phyloP scores from a whole-genome alignment of 345 rosid genomes.

The Lagerstroemia speciosa region DNA sequence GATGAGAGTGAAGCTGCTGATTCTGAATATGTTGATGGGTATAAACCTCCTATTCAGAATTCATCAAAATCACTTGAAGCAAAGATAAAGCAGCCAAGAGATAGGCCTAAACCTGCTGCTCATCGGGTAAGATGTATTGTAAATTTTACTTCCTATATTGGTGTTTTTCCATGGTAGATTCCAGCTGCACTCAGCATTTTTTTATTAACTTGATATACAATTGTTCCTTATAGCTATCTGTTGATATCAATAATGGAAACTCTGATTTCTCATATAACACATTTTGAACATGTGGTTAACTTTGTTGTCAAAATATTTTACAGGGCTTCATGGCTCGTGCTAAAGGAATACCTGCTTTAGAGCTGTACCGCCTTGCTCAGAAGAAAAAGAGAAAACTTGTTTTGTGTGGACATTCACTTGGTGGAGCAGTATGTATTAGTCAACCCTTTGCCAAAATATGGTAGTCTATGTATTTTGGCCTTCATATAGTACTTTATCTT shows the following conservation, averaged over 20 bases:
- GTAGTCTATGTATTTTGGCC: constrained; percentile 4
- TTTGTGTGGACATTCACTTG: constrained; percentile 95
- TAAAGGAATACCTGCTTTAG: constrained; percentile 95
- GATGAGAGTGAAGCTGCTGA: constrained; percentile 35
- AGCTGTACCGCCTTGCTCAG: constrained; percentile 89
- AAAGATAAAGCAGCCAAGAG: constrained; percentile 45
- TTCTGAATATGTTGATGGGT: constrained; percentile 26
- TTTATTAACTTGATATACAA: too few relatives aligned
- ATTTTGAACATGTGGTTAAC: constrained; percentile 5
- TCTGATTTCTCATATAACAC: not conserved
- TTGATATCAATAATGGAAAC: not conserved
- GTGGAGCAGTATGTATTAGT: constrained; percentile 80
- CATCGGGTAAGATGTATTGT: constrained; percentile 59
- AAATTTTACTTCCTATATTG: not conserved
- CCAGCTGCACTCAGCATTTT: not conserved
- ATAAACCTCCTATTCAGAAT: constrained; percentile 39
- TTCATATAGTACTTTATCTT: constrained; percentile 5
- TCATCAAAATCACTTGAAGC: constrained; percentile 32
- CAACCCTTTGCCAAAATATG: constrained; percentile 6
- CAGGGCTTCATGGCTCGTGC: constrained; percentile 98
- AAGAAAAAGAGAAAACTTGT: constrained; percentile 90
- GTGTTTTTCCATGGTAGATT: not conserved
- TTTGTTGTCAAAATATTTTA: constrained; percentile 6
- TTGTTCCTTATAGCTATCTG: too few relatives aligned
- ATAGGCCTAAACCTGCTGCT: constrained; percentile 80